Base-by-base conservation (phyloP, 2,329 filamentous ascomycete genomes). In the Phaeomoniella chlamydospora region DNA sequence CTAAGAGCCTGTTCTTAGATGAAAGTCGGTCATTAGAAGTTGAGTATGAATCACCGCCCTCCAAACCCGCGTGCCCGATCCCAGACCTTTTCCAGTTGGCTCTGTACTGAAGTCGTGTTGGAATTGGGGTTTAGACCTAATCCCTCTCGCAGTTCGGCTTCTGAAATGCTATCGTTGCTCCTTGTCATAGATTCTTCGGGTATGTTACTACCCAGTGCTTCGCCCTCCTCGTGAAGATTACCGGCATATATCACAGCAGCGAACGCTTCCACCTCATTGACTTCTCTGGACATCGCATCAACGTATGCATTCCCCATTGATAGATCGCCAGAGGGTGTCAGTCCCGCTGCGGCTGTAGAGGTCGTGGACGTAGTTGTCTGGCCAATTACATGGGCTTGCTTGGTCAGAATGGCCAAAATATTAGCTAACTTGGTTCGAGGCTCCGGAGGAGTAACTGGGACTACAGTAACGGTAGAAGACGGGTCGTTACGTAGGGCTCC, bases 351-450 rank as follows among this genome's bases (percentile, higher is more conserved):
- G 16, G 9, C 19, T 22, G 15, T 9, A 11, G 15, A 15, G 2
- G 59, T 59, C 11, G 59, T 51, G 26, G 55, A 55, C 4, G 52
- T 48, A 26, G 40, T 45, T 46, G 83, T 83, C 49, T 80, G 78
- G 36, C 87, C 88, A 46, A 98, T 93, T 37, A 68, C 71, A 56
- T 94, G 87, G 4, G 88, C 88, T 62, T 98, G 87, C 45, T 85
- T 75, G 29, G 86, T 90, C 48, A 96, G 72, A 4, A 93, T 80
- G 2, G 88, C 92, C 22, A 98, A 67, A 36, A 92, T 79, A 57
- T 84, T 92, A 33, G 90, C 90, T 29, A 98, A 70, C 59, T 87
- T 88, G 29, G 79, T 67, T 47, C 70, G 72, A 22, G 59, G 59
- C 36, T 65, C 62, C 2, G 51, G 46, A 26, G 51, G 45, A 9